Evolutionary conservation across 352 stramenopile genomes (phyloP), one percentile per base, ranked within the genome.

Genomic region (Phytopythium oedochilum): DNA sequence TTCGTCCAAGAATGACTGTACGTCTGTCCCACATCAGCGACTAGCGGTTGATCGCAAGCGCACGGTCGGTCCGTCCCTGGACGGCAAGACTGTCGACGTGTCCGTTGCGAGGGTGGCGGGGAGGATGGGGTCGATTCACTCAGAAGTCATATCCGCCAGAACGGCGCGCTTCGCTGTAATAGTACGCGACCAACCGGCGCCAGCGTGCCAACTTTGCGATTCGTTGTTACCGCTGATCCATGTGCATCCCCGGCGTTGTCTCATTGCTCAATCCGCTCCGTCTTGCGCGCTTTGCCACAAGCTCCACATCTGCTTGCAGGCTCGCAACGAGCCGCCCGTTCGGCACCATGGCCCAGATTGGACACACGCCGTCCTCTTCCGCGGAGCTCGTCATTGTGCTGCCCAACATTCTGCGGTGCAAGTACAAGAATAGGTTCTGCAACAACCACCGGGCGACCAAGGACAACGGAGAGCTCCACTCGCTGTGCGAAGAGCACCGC

Each of bases 401-500:
- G 34, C 59, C 53, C 17, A 55, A 26, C 18, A 55, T 56, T 22
- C 52, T 57, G 51, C 60, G 61, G 1, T 76, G 68, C 52, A 44
- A 54, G 23, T 76, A 76, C 51, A 53, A 59, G 15, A 73, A 64
- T 47, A 66, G 62, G 45, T 60, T 63, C 23, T 78, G 72, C 54
- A 50, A 60, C 29, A 62, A 70, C 60, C 43, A 54, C 20, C 72
- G 72, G 22, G 64, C 68, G 15, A 52, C 60, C 39, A 79, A 83
- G 60, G 60, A 47, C 20, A 70, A 78, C 23, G 66, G 69, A 29
- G 61, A 69, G 47, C 57, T 78, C 8, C 72, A 82, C 32, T 53
- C 53, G 1, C 46, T 82, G 4, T 82, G 72, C 36, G 62, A 78
- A 26, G 47, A 70, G 9, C 72, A 82, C 49, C 66, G 72, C 36